These are phyloP conservation scores for Bruguiera parviflora DNA, from an alignment of 345 rosid species.

Conservation along the genomic window DNA sequence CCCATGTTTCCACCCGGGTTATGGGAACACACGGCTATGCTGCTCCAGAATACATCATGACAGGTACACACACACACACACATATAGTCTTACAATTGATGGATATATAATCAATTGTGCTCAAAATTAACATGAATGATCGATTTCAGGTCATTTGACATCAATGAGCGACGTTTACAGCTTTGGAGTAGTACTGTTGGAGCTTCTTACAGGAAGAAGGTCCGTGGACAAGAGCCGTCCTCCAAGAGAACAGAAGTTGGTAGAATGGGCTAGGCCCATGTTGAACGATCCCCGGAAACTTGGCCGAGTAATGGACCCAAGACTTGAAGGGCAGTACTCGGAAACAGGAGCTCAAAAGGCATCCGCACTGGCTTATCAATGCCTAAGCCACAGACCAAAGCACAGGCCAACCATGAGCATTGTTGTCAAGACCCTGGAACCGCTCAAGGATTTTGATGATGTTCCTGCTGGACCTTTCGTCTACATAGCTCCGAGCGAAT, in stretches of 20 bases:
- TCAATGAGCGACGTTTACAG: slow-evolving; percentile 33
- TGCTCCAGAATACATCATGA: slow-evolving; percentile 94
- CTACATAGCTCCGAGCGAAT: slow-evolving; percentile 55
- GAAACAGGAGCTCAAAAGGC: slow-evolving; percentile 74
- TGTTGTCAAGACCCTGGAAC: slow-evolving; percentile 57
- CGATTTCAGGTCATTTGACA: slow-evolving; percentile 28
- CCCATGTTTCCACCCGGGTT: slow-evolving; percentile 85
- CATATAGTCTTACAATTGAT: neutral
- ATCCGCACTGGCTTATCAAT: slow-evolving; percentile 71
- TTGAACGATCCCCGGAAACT: slow-evolving; percentile 63
- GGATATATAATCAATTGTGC: neutral
- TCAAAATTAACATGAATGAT: neutral
- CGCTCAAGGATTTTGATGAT: slow-evolving; percentile 57
- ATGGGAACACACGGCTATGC: slow-evolving; percentile 98
- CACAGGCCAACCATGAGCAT: slow-evolving; percentile 67
- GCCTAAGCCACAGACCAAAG: slow-evolving; percentile 77
- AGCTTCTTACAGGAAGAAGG: slow-evolving; percentile 26
- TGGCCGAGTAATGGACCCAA: slow-evolving; percentile 70
- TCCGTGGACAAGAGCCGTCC: slow-evolving; percentile 29
- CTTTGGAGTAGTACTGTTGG: slow-evolving; percentile 31
- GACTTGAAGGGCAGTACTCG: slow-evolving; percentile 86
- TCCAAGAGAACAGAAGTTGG: slow-evolving; percentile 25
- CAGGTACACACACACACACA: slow-evolving; percentile 34
- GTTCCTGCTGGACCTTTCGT: slow-evolving; percentile 55
- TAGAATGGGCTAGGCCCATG: slow-evolving; percentile 38